Percentiles rank a stretch among this genome's conserved stretches.
These are phyloP conservation scores for Nicotiana knightiana DNA, from an alignment of 257 asterid species.

Conservation along the genomic window DNA sequence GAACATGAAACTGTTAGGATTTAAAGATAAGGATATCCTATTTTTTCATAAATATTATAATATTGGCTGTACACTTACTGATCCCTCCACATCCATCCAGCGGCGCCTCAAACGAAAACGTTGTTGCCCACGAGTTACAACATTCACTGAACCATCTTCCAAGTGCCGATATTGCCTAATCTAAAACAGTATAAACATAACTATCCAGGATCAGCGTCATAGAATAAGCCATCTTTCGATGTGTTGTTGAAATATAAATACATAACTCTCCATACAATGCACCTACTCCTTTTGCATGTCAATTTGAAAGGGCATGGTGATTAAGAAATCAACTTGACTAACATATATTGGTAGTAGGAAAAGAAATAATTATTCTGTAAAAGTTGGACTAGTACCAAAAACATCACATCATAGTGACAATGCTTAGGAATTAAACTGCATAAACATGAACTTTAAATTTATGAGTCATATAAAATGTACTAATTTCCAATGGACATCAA, in stretches of 20 bases:
- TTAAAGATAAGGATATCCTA: not conserved
- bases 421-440: not conserved
- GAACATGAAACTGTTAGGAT: not conserved
- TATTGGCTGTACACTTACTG: conserved; percentile 39
- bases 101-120: conserved; percentile 86
- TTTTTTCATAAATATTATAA: not conserved
- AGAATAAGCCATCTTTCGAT: not conserved
- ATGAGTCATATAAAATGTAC: not conserved
- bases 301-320: not conserved
- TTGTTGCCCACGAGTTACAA: conserved; percentile 88
- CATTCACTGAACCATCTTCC: conserved; percentile 92
- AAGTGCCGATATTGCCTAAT: conserved; percentile 82
- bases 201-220: conserved; percentile 1
- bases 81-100: conserved; percentile 76
- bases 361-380: not conserved
- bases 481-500: not conserved
- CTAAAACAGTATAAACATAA: conserved; percentile 29
- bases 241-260: not conserved
- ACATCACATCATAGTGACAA: not conserved
- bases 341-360: not conserved
- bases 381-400: not conserved
- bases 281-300: not conserved
- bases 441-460: no score
- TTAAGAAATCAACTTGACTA: conserved; percentile 1
- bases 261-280: not conserved